Conservation (phyloP, 73 alveolate species). For the Stentor roeselii region DNA sequence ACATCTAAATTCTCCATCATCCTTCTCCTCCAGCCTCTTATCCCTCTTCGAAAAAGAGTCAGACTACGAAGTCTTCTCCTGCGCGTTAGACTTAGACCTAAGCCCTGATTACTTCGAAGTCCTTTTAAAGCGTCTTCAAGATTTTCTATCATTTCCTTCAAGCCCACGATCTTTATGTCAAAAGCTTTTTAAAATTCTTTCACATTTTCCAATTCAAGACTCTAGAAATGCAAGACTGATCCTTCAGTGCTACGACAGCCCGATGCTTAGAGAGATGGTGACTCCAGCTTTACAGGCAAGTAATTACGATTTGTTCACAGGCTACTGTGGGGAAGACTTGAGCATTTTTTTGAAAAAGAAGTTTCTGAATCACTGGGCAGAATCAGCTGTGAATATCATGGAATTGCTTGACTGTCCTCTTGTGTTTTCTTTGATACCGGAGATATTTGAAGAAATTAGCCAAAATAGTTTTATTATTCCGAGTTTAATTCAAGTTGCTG, state of each 20-base stretch:
- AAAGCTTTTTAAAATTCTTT: neutral
- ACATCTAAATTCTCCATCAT: neutral
- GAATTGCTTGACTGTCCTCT: neutral
- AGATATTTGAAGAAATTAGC: neutral
- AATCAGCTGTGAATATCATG: neutral
- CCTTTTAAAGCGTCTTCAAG: neutral
- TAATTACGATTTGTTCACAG: neutral
- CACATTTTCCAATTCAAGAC: too few relatives aligned
- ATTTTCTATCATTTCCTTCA: neutral
- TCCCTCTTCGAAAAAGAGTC: neutral
- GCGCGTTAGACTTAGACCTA: constrained; percentile 32
- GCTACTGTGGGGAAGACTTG: neutral
- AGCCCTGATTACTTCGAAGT: constrained; percentile 48
- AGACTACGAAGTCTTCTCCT: neutral
- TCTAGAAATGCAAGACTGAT: neutral
- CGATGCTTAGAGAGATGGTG: neutral
- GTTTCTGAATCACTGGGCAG: neutral
- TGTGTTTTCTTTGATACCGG: neutral
- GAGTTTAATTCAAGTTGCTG: neutral
- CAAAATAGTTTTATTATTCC: neutral
- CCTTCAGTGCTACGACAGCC: neutral
- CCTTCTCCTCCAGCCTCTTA: neutral
- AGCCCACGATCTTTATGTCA: neutral
- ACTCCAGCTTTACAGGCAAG: constrained; percentile 5
- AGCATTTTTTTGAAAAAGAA: neutral